Conservation (phyloP, 2,329 filamentous ascomycete species). For the Cryphonectria radicalis region DNA sequence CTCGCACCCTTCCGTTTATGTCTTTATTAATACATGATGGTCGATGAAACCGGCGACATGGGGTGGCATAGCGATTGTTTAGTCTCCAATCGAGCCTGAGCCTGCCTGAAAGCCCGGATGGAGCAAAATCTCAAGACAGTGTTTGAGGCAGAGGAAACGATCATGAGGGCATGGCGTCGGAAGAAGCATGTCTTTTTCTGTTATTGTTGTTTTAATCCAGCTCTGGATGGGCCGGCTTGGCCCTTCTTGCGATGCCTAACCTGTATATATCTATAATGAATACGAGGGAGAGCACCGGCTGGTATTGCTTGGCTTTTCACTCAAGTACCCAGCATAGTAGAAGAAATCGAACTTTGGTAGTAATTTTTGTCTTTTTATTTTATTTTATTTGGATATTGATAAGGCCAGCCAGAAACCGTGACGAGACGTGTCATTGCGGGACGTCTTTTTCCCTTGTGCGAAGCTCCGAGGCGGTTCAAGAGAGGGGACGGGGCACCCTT, state of each 20-base stretch:
- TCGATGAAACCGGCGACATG: slow-evolving; percentile 1
- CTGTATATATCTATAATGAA: slow-evolving; percentile 11
- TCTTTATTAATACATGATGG: slow-evolving; percentile 22
- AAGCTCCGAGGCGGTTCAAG: not conserved
- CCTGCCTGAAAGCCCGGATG: not conserved
- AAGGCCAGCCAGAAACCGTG: not conserved
- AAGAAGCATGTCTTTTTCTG: not conserved
- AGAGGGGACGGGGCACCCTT: not conserved
- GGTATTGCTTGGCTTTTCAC: not conserved
- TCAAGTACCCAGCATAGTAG: not conserved
- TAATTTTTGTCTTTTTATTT: not conserved
- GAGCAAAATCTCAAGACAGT: not conserved
- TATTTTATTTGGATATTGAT: not conserved
- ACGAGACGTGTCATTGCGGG: not conserved
- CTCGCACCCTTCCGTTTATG: not conserved
- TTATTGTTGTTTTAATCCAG: not conserved
- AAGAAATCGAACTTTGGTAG: not conserved
- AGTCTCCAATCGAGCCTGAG: not conserved
- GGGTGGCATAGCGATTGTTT: not conserved
- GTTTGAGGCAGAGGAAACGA: not conserved
- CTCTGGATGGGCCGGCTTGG: not conserved
- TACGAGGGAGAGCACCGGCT: not conserved
- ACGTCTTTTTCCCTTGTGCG: not conserved
- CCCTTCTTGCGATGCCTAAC: not conserved
- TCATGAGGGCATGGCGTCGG: slow-evolving; percentile 6